Base-by-base conservation (phyloP, 129 eudicot species). In the Escallonia rubra region DNA sequence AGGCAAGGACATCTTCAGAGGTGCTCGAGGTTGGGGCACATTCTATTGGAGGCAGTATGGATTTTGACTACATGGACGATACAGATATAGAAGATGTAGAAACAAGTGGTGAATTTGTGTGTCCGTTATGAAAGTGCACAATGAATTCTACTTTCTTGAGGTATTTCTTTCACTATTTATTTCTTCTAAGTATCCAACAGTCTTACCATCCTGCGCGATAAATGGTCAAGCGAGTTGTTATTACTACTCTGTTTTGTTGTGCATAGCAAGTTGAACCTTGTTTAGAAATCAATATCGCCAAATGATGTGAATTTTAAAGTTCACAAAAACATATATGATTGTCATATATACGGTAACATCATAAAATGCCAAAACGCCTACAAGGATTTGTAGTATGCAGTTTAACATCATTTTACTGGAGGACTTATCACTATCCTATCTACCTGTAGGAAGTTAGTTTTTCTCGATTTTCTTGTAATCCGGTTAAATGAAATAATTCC, bases 1-100 rank as follows among this genome's bases (percentile, higher is more conserved):
- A 86, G 67, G 91, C 91, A 54, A 76, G 91, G 62, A 64, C 63
- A 14, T 70, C 67, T 47, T 70, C 73, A 12, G 78, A 56, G 60
- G 73, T 23, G 76, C 64, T 63, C 11, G 46, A 14, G 66, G 63
- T 38, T 60, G 76, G 66, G 41, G 54, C 62, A 40, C 70, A 64
- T 34, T 72, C 74, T 41, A 45, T 67, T 53, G 79, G 82, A 3
- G 87, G 76, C 8, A 82, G 85, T 59, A 82, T 82, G 91, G 91
- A 86, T 61, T 63, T 86, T 41, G 91, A 86, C 73, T 87, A 86
- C 34, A 52, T 82, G 75, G 83, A 82, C 73, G 87, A 82, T 63
- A 66, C 78, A 4, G 91, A 82, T 73, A 48, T 82, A 5, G 85
- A 79, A 69, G 87, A 81, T 68, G 70, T 74, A 16, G 91, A 76